phyloP scores from a whole-genome alignment of 2,329 filamentous ascomycete species.

The Karstenula rhodostoma region DNA sequence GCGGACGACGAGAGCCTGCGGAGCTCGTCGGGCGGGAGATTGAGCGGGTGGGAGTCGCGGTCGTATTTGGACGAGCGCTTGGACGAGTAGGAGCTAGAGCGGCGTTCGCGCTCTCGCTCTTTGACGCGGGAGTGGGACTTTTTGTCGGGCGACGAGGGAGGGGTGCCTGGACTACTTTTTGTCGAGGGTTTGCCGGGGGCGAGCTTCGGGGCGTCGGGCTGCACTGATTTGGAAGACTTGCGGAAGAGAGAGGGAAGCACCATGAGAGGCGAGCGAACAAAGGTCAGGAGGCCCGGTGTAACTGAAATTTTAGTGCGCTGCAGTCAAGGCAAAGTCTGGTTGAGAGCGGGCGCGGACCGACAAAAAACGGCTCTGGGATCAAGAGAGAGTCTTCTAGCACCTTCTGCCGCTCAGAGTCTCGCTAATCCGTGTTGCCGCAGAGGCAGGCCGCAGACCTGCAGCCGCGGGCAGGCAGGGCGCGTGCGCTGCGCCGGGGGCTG shows the following conservation, averaged over 20 bases:
- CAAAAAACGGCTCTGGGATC: constrained; percentile 35
- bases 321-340: constrained; percentile 35
- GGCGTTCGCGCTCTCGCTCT: constrained; percentile 41
- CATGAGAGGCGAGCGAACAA: constrained; percentile 41
- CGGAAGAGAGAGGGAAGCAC: constrained; percentile 50
- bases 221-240: constrained; percentile 46
- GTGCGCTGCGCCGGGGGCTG: constrained; percentile 13
- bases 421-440: constrained; percentile 26
- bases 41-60: constrained; percentile 83
- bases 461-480: constrained; percentile 23
- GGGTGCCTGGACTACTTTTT: constrained; percentile 36
- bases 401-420: constrained; percentile 32
- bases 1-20: constrained; percentile 76
- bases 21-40: constrained; percentile 87
- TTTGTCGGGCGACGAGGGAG: constrained; percentile 50
- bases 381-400: constrained; percentile 44
- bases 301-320: constrained; percentile 39
- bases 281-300: constrained; percentile 34
- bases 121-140: constrained; percentile 42
- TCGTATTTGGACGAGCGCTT: constrained; percentile 58
- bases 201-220: constrained; percentile 33
- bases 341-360: constrained; percentile 32
- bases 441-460: constrained; percentile 23
- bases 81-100: constrained; percentile 43
- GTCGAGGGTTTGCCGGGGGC: constrained; percentile 31